phyloP scores from a whole-genome alignment of 306 rosid genomes.

The Fagus sylvatica region DNA sequence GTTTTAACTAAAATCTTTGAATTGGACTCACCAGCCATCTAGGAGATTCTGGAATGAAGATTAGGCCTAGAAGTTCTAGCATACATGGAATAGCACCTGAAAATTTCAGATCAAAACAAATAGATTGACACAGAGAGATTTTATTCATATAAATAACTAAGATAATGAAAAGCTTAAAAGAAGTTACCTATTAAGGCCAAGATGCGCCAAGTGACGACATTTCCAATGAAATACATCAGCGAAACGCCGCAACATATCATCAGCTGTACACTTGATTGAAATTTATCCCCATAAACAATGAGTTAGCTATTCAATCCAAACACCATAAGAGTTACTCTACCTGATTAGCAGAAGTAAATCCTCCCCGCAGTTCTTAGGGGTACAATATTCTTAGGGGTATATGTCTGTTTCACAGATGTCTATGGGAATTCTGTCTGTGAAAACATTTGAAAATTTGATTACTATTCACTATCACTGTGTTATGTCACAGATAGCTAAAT shows the following conservation, averaged over 20 bases:
- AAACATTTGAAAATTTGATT: constrained; percentile 5
- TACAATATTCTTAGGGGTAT: no score
- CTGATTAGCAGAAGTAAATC: constrained; percentile 65
- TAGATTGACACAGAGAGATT: not conserved
- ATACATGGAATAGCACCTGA: constrained; percentile 61
- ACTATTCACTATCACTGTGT: not conserved
- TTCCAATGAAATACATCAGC: constrained; percentile 60
- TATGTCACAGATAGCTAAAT: not conserved
- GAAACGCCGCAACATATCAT: constrained; percentile 65
- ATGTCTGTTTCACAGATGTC: constrained; percentile 77
- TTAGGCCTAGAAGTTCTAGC: constrained; percentile 61
- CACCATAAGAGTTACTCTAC: constrained; percentile 24
- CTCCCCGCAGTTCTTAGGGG: constrained; percentile 72
- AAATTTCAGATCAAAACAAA: not conserved
- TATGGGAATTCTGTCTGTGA: constrained; percentile 58
- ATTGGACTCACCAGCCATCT: constrained; percentile 80
- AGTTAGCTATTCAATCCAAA: constrained; percentile 5
- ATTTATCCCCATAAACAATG: not conserved
- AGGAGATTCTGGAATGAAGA: constrained; percentile 88
- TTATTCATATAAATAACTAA: not conserved
- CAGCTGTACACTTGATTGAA: constrained; percentile 52
- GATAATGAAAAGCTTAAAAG: no score
- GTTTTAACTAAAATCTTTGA: not conserved
- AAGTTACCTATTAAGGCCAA: constrained; percentile 55
- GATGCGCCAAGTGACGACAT: constrained; percentile 49